Percentiles rank a stretch among this genome's conserved stretches.
These are phyloP conservation scores for Sphagnum fallax DNA, from an alignment of 228 moss, liverwort and hornwort species.

Conservation along the genomic window DNA sequence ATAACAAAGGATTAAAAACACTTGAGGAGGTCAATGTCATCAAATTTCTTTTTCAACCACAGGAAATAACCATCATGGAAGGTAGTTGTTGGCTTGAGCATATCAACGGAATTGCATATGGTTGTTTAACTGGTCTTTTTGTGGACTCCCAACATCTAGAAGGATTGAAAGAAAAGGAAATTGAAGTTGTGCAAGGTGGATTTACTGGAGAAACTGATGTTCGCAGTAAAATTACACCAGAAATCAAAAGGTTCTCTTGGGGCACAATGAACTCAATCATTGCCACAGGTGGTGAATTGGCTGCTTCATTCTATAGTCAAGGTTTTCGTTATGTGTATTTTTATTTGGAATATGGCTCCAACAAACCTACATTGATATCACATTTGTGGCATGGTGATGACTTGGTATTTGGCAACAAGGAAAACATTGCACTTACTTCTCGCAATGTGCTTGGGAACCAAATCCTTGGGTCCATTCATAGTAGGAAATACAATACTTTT, in stretches of 20 bases:
- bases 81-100: not conserved
- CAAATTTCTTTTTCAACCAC: not conserved
- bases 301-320: not conserved
- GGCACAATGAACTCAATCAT: not conserved
- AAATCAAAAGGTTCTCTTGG: not conserved
- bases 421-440: not conserved
- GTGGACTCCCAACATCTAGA: not conserved
- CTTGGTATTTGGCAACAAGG: not conserved
- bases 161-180: not conserved
- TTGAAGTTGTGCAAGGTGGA: not conserved
- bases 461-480: not conserved
- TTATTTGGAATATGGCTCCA: not conserved
- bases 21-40: not conserved
- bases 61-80: not conserved
- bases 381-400: slow-evolving; percentile 3
- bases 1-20: not conserved
- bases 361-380: not conserved
- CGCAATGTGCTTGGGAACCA: not conserved
- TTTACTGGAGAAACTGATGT: not conserved
- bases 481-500: not conserved
- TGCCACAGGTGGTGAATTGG: not conserved
- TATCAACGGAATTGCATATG: not conserved
- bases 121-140: not conserved
- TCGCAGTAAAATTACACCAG: not conserved
- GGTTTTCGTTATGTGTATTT: not conserved